Evolutionary conservation across 2,329 filamentous ascomycete genomes (phyloP).

Genomic region (Periconia macrospinosa): DNA sequence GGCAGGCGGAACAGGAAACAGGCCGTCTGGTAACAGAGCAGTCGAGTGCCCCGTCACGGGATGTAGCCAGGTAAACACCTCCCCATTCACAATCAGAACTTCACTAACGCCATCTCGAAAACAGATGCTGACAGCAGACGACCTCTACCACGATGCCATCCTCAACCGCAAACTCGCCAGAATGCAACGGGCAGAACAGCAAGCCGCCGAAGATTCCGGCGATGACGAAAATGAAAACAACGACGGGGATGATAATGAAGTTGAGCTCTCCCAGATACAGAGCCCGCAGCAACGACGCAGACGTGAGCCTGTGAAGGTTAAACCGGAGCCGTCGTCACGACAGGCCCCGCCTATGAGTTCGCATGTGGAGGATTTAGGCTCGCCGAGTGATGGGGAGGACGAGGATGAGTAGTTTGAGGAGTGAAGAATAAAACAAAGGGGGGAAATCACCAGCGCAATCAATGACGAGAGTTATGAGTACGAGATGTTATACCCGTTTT

Average conservation of each 20-base stretch:
- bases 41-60: conserved; percentile 67
- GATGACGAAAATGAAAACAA: conserved; percentile 23
- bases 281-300: neutral
- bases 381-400: conserved; percentile 21
- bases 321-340: neutral
- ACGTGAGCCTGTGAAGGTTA: neutral
- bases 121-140: conserved; percentile 33
- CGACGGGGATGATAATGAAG: conserved; percentile 27
- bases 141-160: conserved; percentile 34
- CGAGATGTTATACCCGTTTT: neutral
- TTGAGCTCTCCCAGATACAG: neutral
- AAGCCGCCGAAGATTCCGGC: conserved; percentile 27
- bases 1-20: conserved; percentile 14
- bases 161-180: conserved; percentile 42
- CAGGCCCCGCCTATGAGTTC: conserved; percentile 19
- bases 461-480: neutral
- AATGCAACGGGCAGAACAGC: conserved; percentile 32
- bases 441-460: neutral
- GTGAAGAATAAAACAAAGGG: no score
- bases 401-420: neutral
- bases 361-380: conserved; percentile 23
- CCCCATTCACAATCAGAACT: neutral
- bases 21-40: conserved; percentile 26
- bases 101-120: conserved; percentile 4
- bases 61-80: conserved; percentile 53